Evolutionary conservation across 345 rosid species (phyloP).

Genomic region (Pistacia integerrima): DNA sequence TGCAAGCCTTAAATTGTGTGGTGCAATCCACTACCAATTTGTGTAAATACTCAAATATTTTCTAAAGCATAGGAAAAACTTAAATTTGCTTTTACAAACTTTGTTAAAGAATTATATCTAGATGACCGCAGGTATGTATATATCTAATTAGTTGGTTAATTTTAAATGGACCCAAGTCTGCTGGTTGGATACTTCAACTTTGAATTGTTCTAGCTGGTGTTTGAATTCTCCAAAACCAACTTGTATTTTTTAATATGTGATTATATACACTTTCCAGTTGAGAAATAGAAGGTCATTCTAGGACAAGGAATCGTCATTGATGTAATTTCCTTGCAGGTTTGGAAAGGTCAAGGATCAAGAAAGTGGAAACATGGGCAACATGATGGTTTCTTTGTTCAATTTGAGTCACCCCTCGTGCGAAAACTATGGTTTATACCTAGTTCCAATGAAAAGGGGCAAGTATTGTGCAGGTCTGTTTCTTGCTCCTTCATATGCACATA

Average conservation of each 20-base stretch:
- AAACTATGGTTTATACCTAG: constrained; percentile 92
- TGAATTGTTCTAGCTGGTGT: neutral
- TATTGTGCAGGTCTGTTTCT: constrained; percentile 68
- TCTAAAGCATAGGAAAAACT: neutral
- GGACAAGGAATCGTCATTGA: constrained; percentile 1
- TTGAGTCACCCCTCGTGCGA: constrained; percentile 68
- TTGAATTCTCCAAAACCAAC: neutral
- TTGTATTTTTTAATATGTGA: neutral
- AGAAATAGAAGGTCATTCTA: neutral
- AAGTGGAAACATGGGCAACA: constrained; percentile 92
- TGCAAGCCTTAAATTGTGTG: neutral
- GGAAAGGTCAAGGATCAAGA: constrained; percentile 99
- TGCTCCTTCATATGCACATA: neutral
- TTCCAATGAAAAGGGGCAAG: constrained; percentile 76
- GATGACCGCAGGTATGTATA: neutral
- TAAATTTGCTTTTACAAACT: neutral
- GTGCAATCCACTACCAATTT: neutral
- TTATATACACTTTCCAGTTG: neutral
- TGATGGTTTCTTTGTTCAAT: constrained; percentile 95
- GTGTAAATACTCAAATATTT: neutral
- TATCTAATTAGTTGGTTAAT: neutral
- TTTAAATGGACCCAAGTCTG: neutral
- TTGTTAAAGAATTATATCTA: neutral
- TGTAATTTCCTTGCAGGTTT: constrained; percentile 52
- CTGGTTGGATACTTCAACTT: neutral